Evolutionary conservation across 495 filamentous ascomycete genomes (phyloP).

Genomic region (Aspergillus bertholletiae): DNA sequence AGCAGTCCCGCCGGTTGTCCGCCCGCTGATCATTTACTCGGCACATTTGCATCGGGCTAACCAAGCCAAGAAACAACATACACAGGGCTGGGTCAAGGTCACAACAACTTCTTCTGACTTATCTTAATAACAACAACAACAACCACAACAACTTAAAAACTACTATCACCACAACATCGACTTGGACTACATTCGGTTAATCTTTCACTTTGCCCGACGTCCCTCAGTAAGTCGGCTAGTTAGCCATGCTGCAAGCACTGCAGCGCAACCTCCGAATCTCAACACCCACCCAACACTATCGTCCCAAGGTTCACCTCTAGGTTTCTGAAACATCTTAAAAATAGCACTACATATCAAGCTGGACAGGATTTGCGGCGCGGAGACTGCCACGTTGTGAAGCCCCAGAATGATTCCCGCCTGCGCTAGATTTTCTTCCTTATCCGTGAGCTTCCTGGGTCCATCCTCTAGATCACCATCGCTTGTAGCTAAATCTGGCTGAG

Average conservation of each 20-base stretch:
- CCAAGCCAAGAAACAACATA: no score
- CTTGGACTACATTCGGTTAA: no score
- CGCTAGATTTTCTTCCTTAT: conserved; percentile 29
- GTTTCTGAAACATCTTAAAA: conserved; percentile 78
- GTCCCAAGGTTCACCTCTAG: conserved; percentile 75
- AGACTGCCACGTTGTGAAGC: conserved; percentile 88
- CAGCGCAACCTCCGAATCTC: conserved; percentile 73
- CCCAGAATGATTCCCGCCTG: conserved; percentile 88
- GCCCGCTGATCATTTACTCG: neutral
- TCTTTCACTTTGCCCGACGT: conserved; percentile 2
- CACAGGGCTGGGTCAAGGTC: no score
- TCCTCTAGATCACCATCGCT: conserved; percentile 25
- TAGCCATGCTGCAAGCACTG: conserved; percentile 71
- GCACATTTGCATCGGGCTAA: no score
- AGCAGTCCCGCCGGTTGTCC: neutral
- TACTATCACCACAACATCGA: no score
- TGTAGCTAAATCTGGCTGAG: neutral
- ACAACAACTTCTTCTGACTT: no score
- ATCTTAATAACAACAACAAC: no score
- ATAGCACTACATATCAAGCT: conserved; percentile 77
- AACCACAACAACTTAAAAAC: no score
- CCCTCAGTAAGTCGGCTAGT: conserved; percentile 44
- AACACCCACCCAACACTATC: conserved; percentile 82
- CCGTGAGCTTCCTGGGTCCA: conserved; percentile 15
- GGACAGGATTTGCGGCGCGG: conserved; percentile 82